Evolutionary conservation across 257 asterid genomes (phyloP).

Genomic region (Solanum clarkiae): DNA sequence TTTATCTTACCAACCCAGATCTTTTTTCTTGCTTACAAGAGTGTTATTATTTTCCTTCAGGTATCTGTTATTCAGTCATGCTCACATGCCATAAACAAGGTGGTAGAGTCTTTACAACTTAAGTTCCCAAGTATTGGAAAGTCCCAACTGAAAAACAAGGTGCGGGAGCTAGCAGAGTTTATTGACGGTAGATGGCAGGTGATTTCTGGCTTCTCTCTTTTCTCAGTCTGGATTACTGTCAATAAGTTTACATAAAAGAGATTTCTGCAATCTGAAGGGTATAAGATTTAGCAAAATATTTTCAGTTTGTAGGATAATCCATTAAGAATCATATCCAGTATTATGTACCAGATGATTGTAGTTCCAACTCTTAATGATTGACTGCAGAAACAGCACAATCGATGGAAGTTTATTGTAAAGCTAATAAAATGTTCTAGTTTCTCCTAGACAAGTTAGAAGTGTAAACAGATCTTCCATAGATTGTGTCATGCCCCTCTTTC

Average conservation of each 20-base stretch:
- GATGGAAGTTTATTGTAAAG: neutral
- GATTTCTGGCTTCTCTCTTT: neutral
- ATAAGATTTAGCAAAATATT: neutral
- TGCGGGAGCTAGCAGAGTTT: slow-evolving; percentile 70
- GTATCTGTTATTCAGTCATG: slow-evolving; percentile 49
- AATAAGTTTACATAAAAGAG: neutral
- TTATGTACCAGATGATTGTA: neutral
- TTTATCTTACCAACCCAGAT: neutral
- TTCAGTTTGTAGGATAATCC: neutral
- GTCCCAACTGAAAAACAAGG: slow-evolving; percentile 61
- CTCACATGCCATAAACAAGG: slow-evolving; percentile 41
- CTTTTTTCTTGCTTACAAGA: neutral
- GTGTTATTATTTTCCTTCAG: slow-evolving; percentile 17
- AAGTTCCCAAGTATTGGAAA: slow-evolving; percentile 53
- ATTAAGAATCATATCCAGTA: neutral
- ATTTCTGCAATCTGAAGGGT: neutral
- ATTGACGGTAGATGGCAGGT: slow-evolving; percentile 86
- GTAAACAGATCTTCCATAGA: neutral
- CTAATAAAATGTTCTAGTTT: neutral
- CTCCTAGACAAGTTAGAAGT: neutral
- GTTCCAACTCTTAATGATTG: neutral
- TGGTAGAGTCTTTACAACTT: slow-evolving; percentile 37
- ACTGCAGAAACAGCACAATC: neutral
- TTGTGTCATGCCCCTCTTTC: neutral
- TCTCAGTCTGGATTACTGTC: neutral